phyloP scores from a whole-genome alignment of 768 basidiomycete genomes.

The Grammothele lineata region DNA sequence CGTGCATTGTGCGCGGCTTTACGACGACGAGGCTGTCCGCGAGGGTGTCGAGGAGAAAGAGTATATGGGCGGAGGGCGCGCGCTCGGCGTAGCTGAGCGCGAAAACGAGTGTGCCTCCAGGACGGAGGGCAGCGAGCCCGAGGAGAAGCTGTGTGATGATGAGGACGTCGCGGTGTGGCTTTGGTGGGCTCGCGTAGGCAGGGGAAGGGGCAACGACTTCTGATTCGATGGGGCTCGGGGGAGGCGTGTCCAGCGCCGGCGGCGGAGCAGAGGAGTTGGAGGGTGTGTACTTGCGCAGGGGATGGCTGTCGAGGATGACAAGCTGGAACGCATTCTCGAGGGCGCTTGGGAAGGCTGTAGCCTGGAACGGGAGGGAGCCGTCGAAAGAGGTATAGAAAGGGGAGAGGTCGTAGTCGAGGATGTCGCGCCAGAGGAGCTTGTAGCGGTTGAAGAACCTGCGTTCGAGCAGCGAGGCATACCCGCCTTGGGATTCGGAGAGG shows the following conservation, averaged over 20 bases:
- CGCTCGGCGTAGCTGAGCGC: slow-evolving; percentile 1
- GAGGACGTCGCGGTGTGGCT: neutral
- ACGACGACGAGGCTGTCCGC: neutral
- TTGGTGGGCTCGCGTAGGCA: neutral
- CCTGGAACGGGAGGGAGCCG: too few relatives aligned
- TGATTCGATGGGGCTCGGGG: too few relatives aligned
- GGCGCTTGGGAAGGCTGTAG: neutral
- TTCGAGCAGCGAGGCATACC: neutral
- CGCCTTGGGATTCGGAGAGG: neutral
- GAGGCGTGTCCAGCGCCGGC: too few relatives aligned
- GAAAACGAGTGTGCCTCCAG: slow-evolving; percentile 3
- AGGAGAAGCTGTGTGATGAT: slow-evolving; percentile 1
- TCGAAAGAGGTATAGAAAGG: too few relatives aligned
- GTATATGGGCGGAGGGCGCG: slow-evolving; percentile 1
- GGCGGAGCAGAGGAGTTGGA: too few relatives aligned
- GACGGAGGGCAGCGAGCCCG: neutral
- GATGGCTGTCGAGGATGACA: neutral
- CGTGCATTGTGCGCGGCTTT: neutral
- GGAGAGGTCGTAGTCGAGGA: neutral
- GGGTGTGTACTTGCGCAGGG: neutral
- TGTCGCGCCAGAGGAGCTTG: neutral
- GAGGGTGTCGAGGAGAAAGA: slow-evolving; percentile 3
- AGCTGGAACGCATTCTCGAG: neutral
- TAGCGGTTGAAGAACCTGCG: neutral
- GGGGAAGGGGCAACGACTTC: neutral